A percentile compares a stretch with the other conserved stretches of the same genome.
Conservation (phyloP, 2,329 filamentous ascomycete genomes). For the Apiospora rasikravindrae region DNA sequence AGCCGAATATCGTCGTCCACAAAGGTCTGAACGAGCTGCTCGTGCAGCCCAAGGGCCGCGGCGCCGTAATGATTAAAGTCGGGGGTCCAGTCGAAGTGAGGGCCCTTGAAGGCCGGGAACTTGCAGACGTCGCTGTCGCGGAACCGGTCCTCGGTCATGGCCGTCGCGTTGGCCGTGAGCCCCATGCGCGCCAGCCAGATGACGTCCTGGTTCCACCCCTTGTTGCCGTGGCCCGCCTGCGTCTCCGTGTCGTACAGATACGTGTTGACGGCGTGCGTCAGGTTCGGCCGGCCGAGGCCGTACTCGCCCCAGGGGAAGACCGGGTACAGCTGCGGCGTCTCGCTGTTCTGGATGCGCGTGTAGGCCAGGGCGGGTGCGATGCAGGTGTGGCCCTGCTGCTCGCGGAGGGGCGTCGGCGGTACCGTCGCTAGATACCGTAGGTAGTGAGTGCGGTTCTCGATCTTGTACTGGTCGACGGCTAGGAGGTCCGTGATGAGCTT, state of each 20-base stretch:
- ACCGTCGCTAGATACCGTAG: constrained; percentile 6
- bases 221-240: constrained; percentile 16
- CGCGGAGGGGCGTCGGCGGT: constrained; percentile 1
- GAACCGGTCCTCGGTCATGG: constrained; percentile 18
- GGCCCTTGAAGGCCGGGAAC: constrained; percentile 19
- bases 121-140: constrained; percentile 18
- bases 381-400: constrained; percentile 12
- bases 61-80: constrained; percentile 17
- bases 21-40: constrained; percentile 17
- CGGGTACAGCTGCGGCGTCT: constrained; percentile 18
- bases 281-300: constrained; percentile 17
- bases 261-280: constrained; percentile 16
- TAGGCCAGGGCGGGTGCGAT: constrained; percentile 17
- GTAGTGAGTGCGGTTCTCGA: constrained; percentile 12
- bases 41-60: constrained; percentile 17
- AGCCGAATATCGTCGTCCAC: constrained; percentile 15
- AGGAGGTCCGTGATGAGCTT: constrained; percentile 16
- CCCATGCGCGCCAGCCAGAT: constrained; percentile 21
- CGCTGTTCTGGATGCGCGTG: constrained; percentile 17
- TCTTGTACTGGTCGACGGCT: constrained; percentile 8
- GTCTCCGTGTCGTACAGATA: constrained; percentile 20
- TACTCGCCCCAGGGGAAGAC: constrained; percentile 19
- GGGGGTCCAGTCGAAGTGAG: constrained; percentile 18
- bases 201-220: constrained; percentile 20
- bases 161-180: neutral